Percentiles rank a stretch among this genome's conserved stretches.
Evolutionary conservation across 441 rosid genomes (phyloP).

Genomic region (Geranium incanum): DNA sequence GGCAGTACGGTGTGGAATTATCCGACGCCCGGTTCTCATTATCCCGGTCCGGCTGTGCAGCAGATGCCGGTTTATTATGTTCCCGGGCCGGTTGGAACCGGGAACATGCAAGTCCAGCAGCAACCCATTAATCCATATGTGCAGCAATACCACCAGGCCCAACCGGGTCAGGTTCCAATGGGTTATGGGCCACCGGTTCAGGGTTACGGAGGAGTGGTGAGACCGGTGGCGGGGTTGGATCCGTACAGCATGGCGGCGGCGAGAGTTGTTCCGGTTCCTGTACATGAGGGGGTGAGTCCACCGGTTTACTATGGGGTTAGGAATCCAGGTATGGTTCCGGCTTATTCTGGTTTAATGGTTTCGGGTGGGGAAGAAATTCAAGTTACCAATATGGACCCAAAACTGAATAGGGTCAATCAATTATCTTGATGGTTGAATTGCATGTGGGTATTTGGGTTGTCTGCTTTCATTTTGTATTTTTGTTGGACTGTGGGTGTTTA

Average conservation of each 20-base stretch:
- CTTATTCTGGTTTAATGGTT: slow-evolving; percentile 41
- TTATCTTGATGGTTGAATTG: slow-evolving; percentile 12
- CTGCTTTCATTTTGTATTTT: too few relatives aligned
- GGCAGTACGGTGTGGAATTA: slow-evolving; percentile 52
- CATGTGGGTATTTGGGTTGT: too few relatives aligned
- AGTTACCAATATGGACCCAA: slow-evolving; percentile 36
- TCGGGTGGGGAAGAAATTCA: slow-evolving; percentile 29
- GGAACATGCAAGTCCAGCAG: slow-evolving; percentile 35
- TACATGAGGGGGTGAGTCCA: slow-evolving; percentile 40
- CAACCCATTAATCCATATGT: slow-evolving; percentile 30
- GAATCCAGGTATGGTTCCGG: slow-evolving; percentile 22
- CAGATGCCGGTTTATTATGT: slow-evolving; percentile 61
- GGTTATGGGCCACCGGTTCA: slow-evolving; percentile 57
- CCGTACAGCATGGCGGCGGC: slow-evolving; percentile 24
- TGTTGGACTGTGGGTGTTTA: too few relatives aligned
- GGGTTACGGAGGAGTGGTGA: slow-evolving; percentile 37
- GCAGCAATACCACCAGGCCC: slow-evolving; percentile 34
- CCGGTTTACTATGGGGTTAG: slow-evolving; percentile 56
- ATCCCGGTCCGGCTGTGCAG: slow-evolving; percentile 28
- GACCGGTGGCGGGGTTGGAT: slow-evolving; percentile 31
- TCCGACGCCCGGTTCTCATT: slow-evolving; percentile 35
- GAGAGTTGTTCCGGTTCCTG: slow-evolving; percentile 26
- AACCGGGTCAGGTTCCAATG: slow-evolving; percentile 45
- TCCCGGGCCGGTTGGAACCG: slow-evolving; percentile 37
- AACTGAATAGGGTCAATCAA: slow-evolving; percentile 38